These are phyloP conservation scores for Dictyostelium citrinum DNA, from an alignment of 78 protist genomes.

Conservation along the genomic window DNA sequence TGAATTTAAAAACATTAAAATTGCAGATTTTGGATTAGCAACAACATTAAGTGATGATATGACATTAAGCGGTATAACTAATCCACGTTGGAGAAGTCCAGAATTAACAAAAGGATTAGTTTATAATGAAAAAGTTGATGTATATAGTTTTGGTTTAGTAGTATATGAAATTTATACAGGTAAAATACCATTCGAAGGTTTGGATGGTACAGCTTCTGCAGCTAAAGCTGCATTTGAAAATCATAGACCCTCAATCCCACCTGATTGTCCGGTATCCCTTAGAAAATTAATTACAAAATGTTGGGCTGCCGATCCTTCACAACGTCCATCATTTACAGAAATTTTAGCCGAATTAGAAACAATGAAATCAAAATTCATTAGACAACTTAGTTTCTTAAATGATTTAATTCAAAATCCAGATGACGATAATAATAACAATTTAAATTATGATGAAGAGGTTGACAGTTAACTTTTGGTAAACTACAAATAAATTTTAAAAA, in stretches of 20 bases:
- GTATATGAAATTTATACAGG: background rate
- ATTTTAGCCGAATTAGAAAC: background rate
- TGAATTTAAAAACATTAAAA: constrained; percentile 36
- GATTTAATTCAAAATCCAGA: constrained; percentile 11
- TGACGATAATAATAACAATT: background rate
- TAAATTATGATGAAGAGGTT: background rate
- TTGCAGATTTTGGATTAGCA: constrained; percentile 46
- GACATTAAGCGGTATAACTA: constrained; percentile 33
- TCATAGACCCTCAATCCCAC: constrained; percentile 27
- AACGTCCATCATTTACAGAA: constrained; percentile 39
- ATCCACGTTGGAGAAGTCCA: constrained; percentile 23
- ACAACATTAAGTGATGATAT: constrained; percentile 19
- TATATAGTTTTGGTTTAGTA: background rate
- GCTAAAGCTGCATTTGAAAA: constrained; percentile 17
- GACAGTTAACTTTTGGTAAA: background rate
- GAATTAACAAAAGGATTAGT: background rate
- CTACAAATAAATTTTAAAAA: background rate
- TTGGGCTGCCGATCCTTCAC: constrained; percentile 27
- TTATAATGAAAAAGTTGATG: constrained; percentile 9
- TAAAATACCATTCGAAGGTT: background rate
- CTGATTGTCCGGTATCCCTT: background rate
- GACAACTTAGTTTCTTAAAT: background rate
- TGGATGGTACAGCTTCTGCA: constrained; percentile 3
- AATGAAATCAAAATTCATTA: background rate
- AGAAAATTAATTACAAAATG: constrained; percentile 7